phyloP scores from a whole-genome alignment of 2,329 filamentous ascomycete genomes.

The Trichoderma semiorbis region DNA sequence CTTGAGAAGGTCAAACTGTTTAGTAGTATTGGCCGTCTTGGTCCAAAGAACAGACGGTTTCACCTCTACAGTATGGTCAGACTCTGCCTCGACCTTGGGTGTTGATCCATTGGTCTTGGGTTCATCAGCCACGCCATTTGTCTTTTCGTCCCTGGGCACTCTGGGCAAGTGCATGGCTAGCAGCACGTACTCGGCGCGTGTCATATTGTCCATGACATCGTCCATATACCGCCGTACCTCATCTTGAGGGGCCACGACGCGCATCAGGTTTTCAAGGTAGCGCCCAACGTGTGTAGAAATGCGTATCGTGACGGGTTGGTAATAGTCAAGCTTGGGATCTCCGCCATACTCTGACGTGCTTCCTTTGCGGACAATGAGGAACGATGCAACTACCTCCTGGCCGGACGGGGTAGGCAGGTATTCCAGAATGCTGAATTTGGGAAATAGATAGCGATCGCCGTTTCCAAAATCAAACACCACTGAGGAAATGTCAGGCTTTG shows the following conservation, averaged over 20 bases:
- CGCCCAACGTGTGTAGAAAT: constrained; percentile 53
- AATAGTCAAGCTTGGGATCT: constrained; percentile 66
- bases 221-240: constrained; percentile 67
- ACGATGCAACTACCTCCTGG: constrained; percentile 67
- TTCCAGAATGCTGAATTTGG: constrained; percentile 73
- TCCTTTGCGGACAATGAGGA: constrained; percentile 71
- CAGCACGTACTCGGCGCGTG: constrained; percentile 63
- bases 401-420: constrained; percentile 50
- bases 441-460: constrained; percentile 75
- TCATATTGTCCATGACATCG: constrained; percentile 66
- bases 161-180: constrained; percentile 64
- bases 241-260: constrained; percentile 60
- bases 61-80: constrained; percentile 23
- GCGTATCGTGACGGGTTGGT: constrained; percentile 68
- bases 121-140: constrained; percentile 29
- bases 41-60: constrained; percentile 38
- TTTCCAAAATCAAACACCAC: constrained; percentile 68
- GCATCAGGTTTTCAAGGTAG: constrained; percentile 57
- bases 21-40: constrained; percentile 19
- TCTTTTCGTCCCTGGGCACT: constrained; percentile 29
- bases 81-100: constrained; percentile 29
- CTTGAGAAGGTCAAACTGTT: constrained; percentile 23
- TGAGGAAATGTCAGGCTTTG: constrained; percentile 61
- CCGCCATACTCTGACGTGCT: constrained; percentile 62
- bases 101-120: constrained; percentile 31